Evolutionary conservation across 225 moss, liverwort and hornwort species (phyloP).

Genomic region (Ulota crispa): DNA sequence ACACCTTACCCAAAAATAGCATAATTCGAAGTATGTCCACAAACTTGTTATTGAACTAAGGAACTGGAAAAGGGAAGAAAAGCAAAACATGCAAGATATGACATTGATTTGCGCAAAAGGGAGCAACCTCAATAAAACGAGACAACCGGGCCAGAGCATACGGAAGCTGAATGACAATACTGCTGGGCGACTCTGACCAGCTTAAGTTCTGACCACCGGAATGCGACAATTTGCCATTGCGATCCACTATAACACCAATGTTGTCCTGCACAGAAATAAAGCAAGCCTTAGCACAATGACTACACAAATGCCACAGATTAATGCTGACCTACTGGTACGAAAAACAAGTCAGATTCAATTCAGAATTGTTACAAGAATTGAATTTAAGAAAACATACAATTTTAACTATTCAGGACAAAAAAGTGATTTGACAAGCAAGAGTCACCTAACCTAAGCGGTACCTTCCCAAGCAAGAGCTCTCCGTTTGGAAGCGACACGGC

Average conservation of each 20-base stretch:
- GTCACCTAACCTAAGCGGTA: conserved; percentile 3
- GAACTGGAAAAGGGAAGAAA: neutral
- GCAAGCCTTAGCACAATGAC: conserved; percentile 8
- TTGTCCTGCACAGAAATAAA: conserved; percentile 67
- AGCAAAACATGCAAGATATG: neutral
- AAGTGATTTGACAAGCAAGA: neutral
- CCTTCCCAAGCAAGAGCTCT: conserved; percentile 86
- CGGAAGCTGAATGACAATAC: conserved; percentile 77
- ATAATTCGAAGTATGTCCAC: conserved; percentile 3
- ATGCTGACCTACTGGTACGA: neutral
- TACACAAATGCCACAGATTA: conserved; percentile 12
- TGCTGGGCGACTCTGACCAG: conserved; percentile 90
- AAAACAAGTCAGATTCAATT: neutral
- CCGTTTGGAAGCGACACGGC: conserved; percentile 77
- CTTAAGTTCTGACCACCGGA: conserved; percentile 76
- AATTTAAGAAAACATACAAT: neutral
- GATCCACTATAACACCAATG: conserved; percentile 89
- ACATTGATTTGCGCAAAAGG: conserved; percentile 10
- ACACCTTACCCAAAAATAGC: conserved; percentile 3
- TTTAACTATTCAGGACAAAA: neutral
- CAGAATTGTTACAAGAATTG: neutral
- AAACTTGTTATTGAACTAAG: neutral
- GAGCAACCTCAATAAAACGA: conserved; percentile 80
- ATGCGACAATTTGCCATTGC: conserved; percentile 83
- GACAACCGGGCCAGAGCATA: conserved; percentile 90